These are phyloP conservation scores for Aspergillus caelatus DNA, from an alignment of 2,329 filamentous ascomycete species.

Conservation along the genomic window DNA sequence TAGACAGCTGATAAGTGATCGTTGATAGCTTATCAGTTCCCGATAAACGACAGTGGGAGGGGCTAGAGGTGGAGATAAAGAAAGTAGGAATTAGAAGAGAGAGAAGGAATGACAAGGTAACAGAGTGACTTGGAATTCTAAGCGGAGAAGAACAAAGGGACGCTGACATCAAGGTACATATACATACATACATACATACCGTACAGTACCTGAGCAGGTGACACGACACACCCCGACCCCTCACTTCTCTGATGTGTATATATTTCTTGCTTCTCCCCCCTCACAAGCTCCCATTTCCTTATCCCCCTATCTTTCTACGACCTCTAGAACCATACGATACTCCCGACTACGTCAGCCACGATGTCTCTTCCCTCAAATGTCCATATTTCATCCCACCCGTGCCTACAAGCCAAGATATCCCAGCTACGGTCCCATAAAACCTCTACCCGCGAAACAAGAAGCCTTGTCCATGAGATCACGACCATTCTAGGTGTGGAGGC, in stretches of 20 bases:
- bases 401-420: slow-evolving; percentile 83
- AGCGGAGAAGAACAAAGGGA: slow-evolving; percentile 8
- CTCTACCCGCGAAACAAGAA: slow-evolving; percentile 74
- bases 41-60: neutral
- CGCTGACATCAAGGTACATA: slow-evolving; percentile 7
- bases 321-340: neutral
- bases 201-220: slow-evolving; percentile 6
- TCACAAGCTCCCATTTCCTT: slow-evolving; percentile 7
- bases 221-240: neutral
- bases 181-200: neutral
- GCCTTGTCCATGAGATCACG: slow-evolving; percentile 82
- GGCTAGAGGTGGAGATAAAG: neutral
- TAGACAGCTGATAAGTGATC: neutral
- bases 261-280: slow-evolving; percentile 5
- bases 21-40: slow-evolving; percentile 4
- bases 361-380: slow-evolving; percentile 56
- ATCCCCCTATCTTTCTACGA: slow-evolving; percentile 6
- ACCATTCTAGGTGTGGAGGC: slow-evolving; percentile 83
- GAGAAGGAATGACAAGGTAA: no score
- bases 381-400: slow-evolving; percentile 84
- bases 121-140: neutral
- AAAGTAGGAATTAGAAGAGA: neutral
- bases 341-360: neutral
- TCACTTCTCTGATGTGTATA: slow-evolving; percentile 1
- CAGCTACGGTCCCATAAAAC: slow-evolving; percentile 77